Percentiles rank a stretch among this genome's conserved stretches.
These are phyloP conservation scores for Moniliophthora roreri DNA, from an alignment of 1,284 basidiomycete species.

Conservation along the genomic window DNA sequence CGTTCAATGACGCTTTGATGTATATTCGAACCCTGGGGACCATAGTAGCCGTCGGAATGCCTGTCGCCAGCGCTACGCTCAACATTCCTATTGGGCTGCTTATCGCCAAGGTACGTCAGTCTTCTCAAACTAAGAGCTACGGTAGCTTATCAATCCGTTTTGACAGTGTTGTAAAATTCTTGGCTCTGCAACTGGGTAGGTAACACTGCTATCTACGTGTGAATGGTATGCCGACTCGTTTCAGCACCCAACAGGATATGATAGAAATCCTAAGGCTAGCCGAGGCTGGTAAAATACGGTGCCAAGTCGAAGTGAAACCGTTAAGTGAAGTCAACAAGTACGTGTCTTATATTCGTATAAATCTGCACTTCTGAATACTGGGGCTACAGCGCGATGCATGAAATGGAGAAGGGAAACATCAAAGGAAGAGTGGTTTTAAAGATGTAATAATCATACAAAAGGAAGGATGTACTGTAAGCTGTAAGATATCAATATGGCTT, in stretches of 20 bases:
- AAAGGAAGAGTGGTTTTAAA: constrained; percentile 31
- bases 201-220: constrained; percentile 3
- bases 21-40: constrained; percentile 60
- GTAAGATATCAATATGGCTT: too few relatives aligned
- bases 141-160: neutral
- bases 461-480: too few relatives aligned
- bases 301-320: constrained; percentile 44
- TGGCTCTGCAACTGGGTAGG: constrained; percentile 62
- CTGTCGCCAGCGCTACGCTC: constrained; percentile 37
- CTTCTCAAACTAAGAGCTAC: neutral
- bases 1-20: constrained; percentile 64
- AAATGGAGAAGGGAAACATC: constrained; percentile 32
- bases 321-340: constrained; percentile 52
- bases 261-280: constrained; percentile 66
- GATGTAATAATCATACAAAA: constrained; percentile 8
- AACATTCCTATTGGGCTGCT: constrained; percentile 56
- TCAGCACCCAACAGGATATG: constrained; percentile 59
- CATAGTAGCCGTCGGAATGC: constrained; percentile 65
- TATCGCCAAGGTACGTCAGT: constrained; percentile 46
- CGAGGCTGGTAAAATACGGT: constrained; percentile 62
- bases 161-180: constrained; percentile 49
- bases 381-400: constrained; percentile 29
- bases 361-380: neutral
- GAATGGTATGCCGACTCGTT: neutral
- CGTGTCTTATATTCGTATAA: constrained; percentile 15